Evolutionary conservation across 371 early-diverging fungal genomes (phyloP), one percentile per base, ranked within the genome.

Genomic region (Mucor plumbeus): DNA sequence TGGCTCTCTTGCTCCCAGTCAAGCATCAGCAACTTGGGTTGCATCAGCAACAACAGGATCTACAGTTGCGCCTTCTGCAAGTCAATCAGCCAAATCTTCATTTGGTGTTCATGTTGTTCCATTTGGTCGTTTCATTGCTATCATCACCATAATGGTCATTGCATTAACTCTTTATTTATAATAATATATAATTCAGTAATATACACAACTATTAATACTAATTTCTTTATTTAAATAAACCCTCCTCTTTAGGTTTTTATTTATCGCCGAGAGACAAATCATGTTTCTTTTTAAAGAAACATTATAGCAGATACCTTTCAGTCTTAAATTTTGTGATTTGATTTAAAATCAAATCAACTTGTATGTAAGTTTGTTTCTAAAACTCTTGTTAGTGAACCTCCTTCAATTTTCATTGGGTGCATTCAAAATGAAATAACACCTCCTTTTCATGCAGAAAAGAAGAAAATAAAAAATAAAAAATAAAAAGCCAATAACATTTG

Each of bases 1-100:
- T 19, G 50, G 21, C 5, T 43, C 66, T 35, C n/a, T 26, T 61
- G 57, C 40, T 40, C 26, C 57, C 6, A 61, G 38, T 7, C 36
- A n/a, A 41, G 66, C 53, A 31, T 39, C 65, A 10, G 34, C 50
- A 43, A 59, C 63, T 53, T 50, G 50, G 39, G 54, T 36, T 19
- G 36, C 61, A 48, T 36, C 62, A 35, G 35, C 41, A 7, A 58
- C 35, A 17, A 35, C 63, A 1, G 70, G 65, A 36, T 57, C 70
- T 5, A 41, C 53, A 21, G 48, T 47, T 10, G 35, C 63, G 19
- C 63, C 68, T 35, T 63, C 68, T 48, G 21, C 63, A 1, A 59
- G 58, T 33, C 64, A 54, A 36, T 55, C 65, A 14, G 54, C 40
- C 38, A 50, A 59, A 3, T 26, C 58, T 7, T 64, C 65, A 26